Evolutionary conservation across 1,139 yeast genomes (phyloP), one percentile per base, ranked within the genome.

Genomic region (Protomyces pachydermus): DNA sequence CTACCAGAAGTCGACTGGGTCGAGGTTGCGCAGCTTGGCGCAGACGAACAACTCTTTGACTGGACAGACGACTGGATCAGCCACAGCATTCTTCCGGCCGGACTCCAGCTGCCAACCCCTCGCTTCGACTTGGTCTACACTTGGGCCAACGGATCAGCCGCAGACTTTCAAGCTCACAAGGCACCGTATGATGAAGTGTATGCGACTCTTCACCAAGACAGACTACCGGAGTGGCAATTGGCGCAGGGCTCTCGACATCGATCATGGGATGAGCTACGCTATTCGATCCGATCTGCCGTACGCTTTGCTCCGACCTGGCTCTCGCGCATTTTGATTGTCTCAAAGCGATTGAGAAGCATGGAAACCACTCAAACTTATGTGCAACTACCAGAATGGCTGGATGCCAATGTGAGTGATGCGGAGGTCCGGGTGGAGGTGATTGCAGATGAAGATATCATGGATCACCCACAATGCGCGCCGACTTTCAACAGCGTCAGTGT

Each of bases 41-140:
- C 32, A 34, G 10, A 54, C 3, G 34, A 23, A 10, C 34, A 16
- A 28, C 35, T 54, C 12, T 42, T 32, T 8, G 34, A 23, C 12
- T 54, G 57, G 57, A 42, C 38, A 25, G 57, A 54, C 35, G 50
- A 38, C 35, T 54, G 57, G 57, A 25, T 54, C 23, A 12, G 34
- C 14, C n/a, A 54, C 16, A 35, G 32, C 51, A 12, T 1, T 18
- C 38, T 54, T 9, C 46, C 38, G 3, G 35, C 6, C 1, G 14
- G 25, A 23, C 25, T 16, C 9, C n/a, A 12, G 20, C 38, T 54
- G 32, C 12, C 28, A 34, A 10, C 48, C 5, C 50, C 32, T 23
- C 18, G 25, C 34, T 16, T 54, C 35, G 57, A 54, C 25, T 12
- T 54, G 14, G 57, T 54, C 57, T 54, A 54, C 38, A 54, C 57